Base-by-base conservation (phyloP, 192 early-diverging fungal genomes). In the Coemansia sp. region DNA sequence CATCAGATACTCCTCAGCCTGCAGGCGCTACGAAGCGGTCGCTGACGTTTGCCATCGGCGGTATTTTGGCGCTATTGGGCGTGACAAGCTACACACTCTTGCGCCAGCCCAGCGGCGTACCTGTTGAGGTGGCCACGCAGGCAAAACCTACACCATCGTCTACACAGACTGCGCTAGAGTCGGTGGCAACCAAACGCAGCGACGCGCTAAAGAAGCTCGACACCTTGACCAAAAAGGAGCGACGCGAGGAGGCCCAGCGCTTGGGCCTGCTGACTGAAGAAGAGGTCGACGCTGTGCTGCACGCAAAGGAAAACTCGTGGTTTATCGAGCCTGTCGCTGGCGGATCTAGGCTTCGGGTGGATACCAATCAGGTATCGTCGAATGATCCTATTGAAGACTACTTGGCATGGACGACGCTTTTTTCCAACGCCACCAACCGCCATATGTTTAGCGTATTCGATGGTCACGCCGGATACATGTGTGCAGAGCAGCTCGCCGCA, bases 301-400 rank as follows among this genome's bases (percentile, higher is more conserved):
- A 64, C 13, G 73, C 66, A 3, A 72, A 83, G 11, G 81, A 83
- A 29, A 68, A 49, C 34, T 64, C 77, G 52, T 83, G 77, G 76
- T 52, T n/a, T 38, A 18, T 70, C 31, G 66, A 47, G 18, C 62
- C 65, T 18, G 15, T 13, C 0, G 18, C 18, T 18, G 31, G 57
- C 2, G 57, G 57, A 34, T 27, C 31, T 31, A 34, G 31, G 18
- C 57, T 60, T 16, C 57, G 57, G 5, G 57, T 60, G 31, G 57
- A 60, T 16, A 80, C 75, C 2, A 84, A 75, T 68, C 83, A 81
- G 70, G 75, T 87, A 5, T 68, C 76, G 22, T 86, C 84, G 1
- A 86, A 86, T 24, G 65, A 52, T 5, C 79, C 76, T 11, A 81
- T 86, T 29, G 84, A 86, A 55, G 84, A 86, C 61, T 82, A 86